These are phyloP conservation scores for Gossypium longicalyx DNA, from an alignment of 345 rosid genomes.

Conservation along the genomic window DNA sequence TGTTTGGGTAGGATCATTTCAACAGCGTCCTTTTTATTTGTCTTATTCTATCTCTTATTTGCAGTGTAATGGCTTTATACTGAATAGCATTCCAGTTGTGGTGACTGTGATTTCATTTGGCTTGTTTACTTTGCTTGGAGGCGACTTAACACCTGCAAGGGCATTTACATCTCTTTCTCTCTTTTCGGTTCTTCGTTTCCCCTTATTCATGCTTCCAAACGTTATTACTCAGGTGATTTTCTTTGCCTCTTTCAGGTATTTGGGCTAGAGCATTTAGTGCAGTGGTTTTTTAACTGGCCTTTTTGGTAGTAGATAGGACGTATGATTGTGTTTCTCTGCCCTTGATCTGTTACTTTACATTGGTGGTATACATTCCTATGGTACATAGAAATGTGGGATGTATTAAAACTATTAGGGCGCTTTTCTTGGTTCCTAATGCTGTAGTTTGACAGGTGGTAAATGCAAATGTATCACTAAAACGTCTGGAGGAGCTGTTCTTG, in stretches of 20 bases:
- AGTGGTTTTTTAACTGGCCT: neutral
- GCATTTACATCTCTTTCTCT: constrained; percentile 96
- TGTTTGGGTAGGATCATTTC: constrained; percentile 5
- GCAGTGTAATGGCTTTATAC: constrained; percentile 79
- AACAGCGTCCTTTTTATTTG: neutral
- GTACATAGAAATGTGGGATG: neutral
- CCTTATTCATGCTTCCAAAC: constrained; percentile 92
- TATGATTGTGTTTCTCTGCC: neutral
- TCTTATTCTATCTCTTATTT: constrained; percentile 31
- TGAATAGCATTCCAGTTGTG: constrained; percentile 87
- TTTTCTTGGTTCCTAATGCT: constrained; percentile 23
- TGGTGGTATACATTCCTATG: neutral
- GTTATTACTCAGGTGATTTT: constrained; percentile 80
- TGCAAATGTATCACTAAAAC: constrained; percentile 92
- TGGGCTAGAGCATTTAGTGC: neutral
- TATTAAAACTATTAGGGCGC: neutral
- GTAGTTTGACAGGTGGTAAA: constrained; percentile 58
- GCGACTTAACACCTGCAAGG: constrained; percentile 94
- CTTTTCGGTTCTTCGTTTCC: constrained; percentile 95
- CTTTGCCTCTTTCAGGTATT: neutral
- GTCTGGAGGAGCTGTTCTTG: constrained; percentile 84
- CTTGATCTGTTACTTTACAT: neutral
- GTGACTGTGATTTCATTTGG: constrained; percentile 94
- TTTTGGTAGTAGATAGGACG: constrained; percentile 4
- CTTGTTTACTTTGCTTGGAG: constrained; percentile 92